Conservation (phyloP, 768 basidiomycete genomes). For the Lentinula edodes region DNA sequence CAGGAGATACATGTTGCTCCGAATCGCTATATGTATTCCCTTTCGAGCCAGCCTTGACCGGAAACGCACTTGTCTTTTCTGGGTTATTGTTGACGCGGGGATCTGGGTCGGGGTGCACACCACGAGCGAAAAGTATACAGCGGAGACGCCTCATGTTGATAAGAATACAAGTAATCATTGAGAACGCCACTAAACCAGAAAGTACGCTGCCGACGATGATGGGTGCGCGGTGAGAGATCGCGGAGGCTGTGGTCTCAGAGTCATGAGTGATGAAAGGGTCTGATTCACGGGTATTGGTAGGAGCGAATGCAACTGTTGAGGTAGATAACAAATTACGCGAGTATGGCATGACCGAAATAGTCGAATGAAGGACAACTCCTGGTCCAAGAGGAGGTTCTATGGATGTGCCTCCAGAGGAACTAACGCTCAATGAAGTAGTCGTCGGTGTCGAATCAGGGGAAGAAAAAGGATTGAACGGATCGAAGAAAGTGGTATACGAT, state of each 20-base stretch:
- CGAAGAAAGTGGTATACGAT: not conserved
- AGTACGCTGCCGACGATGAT: not conserved
- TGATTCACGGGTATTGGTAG: not conserved
- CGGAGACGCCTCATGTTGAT: slow-evolving; percentile 3
- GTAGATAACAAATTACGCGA: not conserved
- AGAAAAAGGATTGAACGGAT: not conserved
- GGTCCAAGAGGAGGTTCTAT: not conserved
- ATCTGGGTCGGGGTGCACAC: not conserved
- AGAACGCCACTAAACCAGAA: not conserved
- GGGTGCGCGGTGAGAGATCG: not conserved
- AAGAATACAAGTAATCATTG: not conserved
- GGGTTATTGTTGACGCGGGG: not conserved
- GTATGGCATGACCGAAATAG: not conserved
- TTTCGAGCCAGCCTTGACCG: not conserved
- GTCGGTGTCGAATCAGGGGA: not conserved
- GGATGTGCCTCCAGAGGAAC: not conserved
- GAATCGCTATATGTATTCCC: not conserved
- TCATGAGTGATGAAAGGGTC: not conserved
- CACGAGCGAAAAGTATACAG: not conserved
- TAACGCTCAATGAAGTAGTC: not conserved
- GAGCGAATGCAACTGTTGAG: not conserved
- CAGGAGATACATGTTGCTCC: not conserved
- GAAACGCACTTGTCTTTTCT: not conserved
- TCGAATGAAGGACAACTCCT: not conserved
- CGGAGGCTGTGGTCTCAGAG: not conserved